Evolutionary conservation across 2,329 filamentous ascomycete species (phyloP).

Genomic region (Cladobotryum mycophilum): DNA sequence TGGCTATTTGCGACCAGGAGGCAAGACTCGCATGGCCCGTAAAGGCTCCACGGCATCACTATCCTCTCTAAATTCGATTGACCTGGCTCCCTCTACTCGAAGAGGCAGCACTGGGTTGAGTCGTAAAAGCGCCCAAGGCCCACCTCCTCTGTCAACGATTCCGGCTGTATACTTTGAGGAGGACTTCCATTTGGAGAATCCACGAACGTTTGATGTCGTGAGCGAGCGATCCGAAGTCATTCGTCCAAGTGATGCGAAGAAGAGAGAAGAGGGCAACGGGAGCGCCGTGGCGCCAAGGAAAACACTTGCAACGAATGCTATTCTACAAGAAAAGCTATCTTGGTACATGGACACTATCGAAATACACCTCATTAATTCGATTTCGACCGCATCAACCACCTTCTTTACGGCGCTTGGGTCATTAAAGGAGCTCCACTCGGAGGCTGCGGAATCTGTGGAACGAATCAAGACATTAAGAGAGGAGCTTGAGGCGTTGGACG

Average conservation of each 20-base stretch:
- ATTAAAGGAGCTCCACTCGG: constrained; percentile 81
- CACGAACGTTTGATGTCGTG: constrained; percentile 90
- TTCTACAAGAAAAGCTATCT: constrained; percentile 93
- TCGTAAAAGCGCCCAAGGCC: constrained; percentile 60
- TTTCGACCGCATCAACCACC: constrained; percentile 89
- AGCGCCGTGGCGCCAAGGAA: constrained; percentile 60
- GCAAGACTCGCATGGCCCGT: constrained; percentile 21
- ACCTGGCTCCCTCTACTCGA: constrained; percentile 36
- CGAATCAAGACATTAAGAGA: constrained; percentile 75
- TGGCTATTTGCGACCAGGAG: constrained; percentile 40
- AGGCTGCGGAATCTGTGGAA: constrained; percentile 84
- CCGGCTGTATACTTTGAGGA: constrained; percentile 92
- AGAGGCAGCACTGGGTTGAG: constrained; percentile 42
- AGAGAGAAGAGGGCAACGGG: constrained; percentile 52
- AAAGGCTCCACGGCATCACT: constrained; percentile 38
- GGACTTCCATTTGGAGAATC: constrained; percentile 91
- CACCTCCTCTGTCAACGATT: constrained; percentile 85
- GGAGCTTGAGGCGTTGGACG: constrained; percentile 74
- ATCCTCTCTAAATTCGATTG: constrained; percentile 45
- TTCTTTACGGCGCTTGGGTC: constrained; percentile 95
- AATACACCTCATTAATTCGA: constrained; percentile 91
- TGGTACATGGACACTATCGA: constrained; percentile 99
- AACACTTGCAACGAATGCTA: constrained; percentile 89
- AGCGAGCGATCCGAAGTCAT: constrained; percentile 96
- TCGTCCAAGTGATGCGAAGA: constrained; percentile 51